Evolutionary conservation across 192 early-diverging fungal species (phyloP).

Genomic region (Entomortierella parvispora): DNA sequence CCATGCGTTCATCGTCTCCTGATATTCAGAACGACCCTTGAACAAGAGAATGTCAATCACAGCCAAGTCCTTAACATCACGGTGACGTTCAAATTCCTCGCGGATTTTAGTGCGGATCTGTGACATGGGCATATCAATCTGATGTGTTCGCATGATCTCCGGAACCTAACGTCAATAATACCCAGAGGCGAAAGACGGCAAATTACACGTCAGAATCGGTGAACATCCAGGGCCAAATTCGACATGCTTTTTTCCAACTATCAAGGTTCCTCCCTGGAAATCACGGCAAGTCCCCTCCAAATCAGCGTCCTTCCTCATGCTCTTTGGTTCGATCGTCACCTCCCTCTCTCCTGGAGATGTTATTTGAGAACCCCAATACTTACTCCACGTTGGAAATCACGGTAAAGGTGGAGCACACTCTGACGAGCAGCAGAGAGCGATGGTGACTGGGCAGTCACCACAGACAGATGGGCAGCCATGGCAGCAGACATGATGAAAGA

Average conservation of each 20-base stretch:
- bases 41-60: constrained; percentile 86
- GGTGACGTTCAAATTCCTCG: constrained; percentile 89
- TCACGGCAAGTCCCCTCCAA: too few relatives aligned
- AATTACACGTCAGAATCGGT: too few relatives aligned
- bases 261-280: too few relatives aligned
- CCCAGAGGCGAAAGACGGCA: background rate
- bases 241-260: too few relatives aligned
- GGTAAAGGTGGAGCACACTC: constrained; percentile 74
- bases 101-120: constrained; percentile 85
- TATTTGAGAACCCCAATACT: too few relatives aligned
- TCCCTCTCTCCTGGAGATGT: too few relatives aligned
- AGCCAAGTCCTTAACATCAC: constrained; percentile 76
- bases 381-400: constrained; percentile 75
- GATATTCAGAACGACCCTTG: constrained; percentile 88
- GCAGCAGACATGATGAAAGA: constrained; percentile 49
- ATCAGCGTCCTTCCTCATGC: too few relatives aligned
- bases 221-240: too few relatives aligned
- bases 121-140: constrained; percentile 77
- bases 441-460: constrained; percentile 64
- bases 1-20: constrained; percentile 93
- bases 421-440: constrained; percentile 71
- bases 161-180: constrained; percentile 64
- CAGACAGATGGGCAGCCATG: constrained; percentile 60
- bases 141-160: constrained; percentile 76
- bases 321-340: too few relatives aligned